Evolutionary conservation across 306 rosid genomes (phyloP).

Genomic region (Vigna hirtella): DNA sequence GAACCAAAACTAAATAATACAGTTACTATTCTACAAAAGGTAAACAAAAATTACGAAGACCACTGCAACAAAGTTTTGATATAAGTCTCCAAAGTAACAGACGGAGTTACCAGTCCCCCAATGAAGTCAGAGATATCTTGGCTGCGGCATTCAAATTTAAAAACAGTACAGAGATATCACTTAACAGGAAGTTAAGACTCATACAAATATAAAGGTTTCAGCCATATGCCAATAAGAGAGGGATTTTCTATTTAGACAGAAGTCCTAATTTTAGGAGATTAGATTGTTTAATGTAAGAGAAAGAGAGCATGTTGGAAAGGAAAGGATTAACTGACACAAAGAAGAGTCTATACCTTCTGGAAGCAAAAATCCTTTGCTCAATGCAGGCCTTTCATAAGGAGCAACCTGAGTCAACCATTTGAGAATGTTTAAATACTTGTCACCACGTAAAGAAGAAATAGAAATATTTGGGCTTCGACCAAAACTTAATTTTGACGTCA

Average conservation of each 20-base stretch:
- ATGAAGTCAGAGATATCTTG: slow-evolving; percentile 7
- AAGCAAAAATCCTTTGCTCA: slow-evolving; percentile 95
- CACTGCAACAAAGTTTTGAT: slow-evolving; percentile 10
- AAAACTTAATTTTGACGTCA: neutral
- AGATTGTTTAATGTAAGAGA: slow-evolving; percentile 16
- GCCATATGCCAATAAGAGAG: neutral
- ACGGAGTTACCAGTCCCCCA: neutral
- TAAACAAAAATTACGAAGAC: neutral
- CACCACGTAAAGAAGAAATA: neutral
- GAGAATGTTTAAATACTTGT: slow-evolving; percentile 34
- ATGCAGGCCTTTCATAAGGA: slow-evolving; percentile 99
- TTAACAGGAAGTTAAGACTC: neutral
- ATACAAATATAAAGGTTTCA: neutral
- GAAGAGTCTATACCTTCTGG: slow-evolving; percentile 76
- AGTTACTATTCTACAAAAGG: slow-evolving; percentile 1
- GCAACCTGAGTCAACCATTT: slow-evolving; percentile 70
- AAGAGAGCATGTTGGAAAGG: neutral
- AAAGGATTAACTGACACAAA: neutral
- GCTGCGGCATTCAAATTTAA: slow-evolving; percentile 28
- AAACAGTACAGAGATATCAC: neutral
- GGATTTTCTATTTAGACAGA: neutral
- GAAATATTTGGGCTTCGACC: neutral
- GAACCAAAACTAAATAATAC: neutral
- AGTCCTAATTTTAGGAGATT: neutral
- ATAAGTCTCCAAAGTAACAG: neutral